Percentiles rank a stretch among this genome's conserved stretches.
These are phyloP conservation scores for Epicoccum nigrum DNA, from an alignment of 2,329 filamentous ascomycete species.

Conservation along the genomic window DNA sequence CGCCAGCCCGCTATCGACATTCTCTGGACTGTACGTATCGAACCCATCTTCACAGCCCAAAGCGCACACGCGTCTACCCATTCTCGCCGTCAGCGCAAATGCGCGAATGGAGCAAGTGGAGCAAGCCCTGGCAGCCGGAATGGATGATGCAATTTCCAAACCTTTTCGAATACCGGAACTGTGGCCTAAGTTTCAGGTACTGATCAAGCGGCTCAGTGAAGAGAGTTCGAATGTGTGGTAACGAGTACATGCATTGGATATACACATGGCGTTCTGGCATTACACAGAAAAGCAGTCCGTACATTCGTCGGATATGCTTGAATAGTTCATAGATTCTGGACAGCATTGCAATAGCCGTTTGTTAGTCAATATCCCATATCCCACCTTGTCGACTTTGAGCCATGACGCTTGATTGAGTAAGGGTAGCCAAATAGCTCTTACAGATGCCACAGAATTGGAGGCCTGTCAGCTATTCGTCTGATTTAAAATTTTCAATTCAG, in stretches of 20 bases:
- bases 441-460: no score
- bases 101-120: constrained; percentile 42
- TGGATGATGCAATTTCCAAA: constrained; percentile 41
- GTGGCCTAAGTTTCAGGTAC: constrained; percentile 24
- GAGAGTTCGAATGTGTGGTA: not conserved
- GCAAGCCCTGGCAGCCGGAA: constrained; percentile 37
- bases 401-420: no score
- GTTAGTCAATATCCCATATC: no score
- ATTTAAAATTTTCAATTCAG: no score
- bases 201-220: constrained; percentile 15
- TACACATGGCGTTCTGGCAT: no score
- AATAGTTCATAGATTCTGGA: no score
- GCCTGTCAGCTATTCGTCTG: no score
- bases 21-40: not conserved
- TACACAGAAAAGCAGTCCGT: no score
- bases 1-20: constrained; percentile 1
- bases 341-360: no score
- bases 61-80: constrained; percentile 26
- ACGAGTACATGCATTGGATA: not conserved
- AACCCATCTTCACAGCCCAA: not conserved
- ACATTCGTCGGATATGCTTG: no score
- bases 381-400: no score
- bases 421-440: no score
- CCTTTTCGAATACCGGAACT: constrained; percentile 34
- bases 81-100: constrained; percentile 46